Percentiles rank a stretch among this genome's conserved stretches.
Conservation (phyloP, 768 basidiomycete genomes). For the Collybia nuda region DNA sequence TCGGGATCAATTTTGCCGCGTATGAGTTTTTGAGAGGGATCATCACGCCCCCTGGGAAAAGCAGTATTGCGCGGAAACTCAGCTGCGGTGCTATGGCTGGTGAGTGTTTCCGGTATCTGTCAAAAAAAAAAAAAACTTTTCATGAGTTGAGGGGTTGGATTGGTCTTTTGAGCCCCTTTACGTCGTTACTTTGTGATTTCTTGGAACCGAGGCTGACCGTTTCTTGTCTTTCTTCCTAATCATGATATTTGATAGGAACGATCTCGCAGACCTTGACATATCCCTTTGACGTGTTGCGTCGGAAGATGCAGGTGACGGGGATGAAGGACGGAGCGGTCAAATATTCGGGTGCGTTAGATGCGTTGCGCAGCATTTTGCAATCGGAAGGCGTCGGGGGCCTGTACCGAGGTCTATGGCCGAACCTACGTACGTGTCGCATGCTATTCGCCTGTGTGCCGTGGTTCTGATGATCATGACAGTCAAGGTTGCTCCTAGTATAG, state of each 20-base stretch:
- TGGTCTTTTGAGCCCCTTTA: neutral
- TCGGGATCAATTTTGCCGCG: slow-evolving; percentile 91
- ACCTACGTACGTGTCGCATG: slow-evolving; percentile 61
- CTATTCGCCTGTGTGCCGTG: slow-evolving; percentile 3
- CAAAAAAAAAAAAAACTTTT: too few relatives aligned
- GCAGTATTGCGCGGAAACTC: slow-evolving; percentile 65
- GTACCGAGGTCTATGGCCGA: slow-evolving; percentile 89
- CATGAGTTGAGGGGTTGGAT: neutral
- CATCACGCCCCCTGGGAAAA: slow-evolving; percentile 83
- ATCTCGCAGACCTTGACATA: slow-evolving; percentile 95
- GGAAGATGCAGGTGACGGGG: slow-evolving; percentile 95
- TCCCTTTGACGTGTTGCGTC: slow-evolving; percentile 90
- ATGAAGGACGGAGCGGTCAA: slow-evolving; percentile 64
- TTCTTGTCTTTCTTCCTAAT: neutral
- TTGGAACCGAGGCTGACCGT: neutral
- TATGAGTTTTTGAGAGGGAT: slow-evolving; percentile 81
- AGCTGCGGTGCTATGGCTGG: slow-evolving; percentile 87
- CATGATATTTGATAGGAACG: slow-evolving; percentile 48
- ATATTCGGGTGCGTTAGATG: slow-evolving; percentile 83
- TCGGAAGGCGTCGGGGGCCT: slow-evolving; percentile 77
- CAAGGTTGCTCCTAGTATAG: slow-evolving; percentile 89
- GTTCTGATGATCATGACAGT: slow-evolving; percentile 41
- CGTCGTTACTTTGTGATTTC: neutral
- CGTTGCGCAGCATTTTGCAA: slow-evolving; percentile 63
- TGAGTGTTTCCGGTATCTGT: too few relatives aligned